Evolutionary conservation across 768 basidiomycete species (phyloP).

Genomic region (Candolleomyces eurysporus): DNA sequence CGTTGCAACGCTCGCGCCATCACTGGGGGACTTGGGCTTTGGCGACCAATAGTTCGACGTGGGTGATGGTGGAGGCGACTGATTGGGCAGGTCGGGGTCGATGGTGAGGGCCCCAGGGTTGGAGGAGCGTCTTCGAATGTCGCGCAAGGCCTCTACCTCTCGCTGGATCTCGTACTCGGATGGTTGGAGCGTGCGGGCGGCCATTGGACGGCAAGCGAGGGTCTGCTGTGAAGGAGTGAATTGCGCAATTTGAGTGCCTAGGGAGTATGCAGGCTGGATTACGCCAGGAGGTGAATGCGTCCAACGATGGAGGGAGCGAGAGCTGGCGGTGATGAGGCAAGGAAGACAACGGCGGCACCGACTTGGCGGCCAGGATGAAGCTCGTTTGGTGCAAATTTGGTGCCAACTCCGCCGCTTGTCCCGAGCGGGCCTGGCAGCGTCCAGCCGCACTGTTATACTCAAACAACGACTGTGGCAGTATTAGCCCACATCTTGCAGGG

Average conservation of each 20-base stretch:
- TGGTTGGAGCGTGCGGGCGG: conserved; percentile 59
- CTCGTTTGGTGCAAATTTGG: conserved; percentile 17
- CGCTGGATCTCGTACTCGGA: conserved; percentile 83
- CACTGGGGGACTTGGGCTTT: conserved; percentile 27
- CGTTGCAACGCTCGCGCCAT: conserved; percentile 43
- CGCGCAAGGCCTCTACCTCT: conserved; percentile 82
- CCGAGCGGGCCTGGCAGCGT: conserved; percentile 8
- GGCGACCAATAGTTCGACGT: conserved; percentile 47
- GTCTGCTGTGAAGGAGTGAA: no score
- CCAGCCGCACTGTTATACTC: not conserved
- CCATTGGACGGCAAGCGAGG: conserved; percentile 24
- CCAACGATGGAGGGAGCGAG: conserved; percentile 5
- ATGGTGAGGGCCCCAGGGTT: conserved; percentile 80
- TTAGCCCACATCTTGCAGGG: no score
- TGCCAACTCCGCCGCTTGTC: conserved; percentile 25
- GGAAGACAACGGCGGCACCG: conserved; percentile 4
- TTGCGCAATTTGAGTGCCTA: not conserved
- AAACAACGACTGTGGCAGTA: not conserved
- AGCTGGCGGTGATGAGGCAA: conserved; percentile 12
- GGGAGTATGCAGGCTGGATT: not conserved
- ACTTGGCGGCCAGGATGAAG: conserved; percentile 8
- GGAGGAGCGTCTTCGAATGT: conserved; percentile 81
- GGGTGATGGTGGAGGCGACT: conserved; percentile 59
- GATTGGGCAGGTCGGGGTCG: conserved; percentile 89
- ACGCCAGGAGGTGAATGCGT: conserved; percentile 2